Percentiles rank a stretch among this genome's conserved stretches.
These are phyloP conservation scores for Tubosaeta sp. DNA, from an alignment of 768 basidiomycete species.

Conservation along the genomic window DNA sequence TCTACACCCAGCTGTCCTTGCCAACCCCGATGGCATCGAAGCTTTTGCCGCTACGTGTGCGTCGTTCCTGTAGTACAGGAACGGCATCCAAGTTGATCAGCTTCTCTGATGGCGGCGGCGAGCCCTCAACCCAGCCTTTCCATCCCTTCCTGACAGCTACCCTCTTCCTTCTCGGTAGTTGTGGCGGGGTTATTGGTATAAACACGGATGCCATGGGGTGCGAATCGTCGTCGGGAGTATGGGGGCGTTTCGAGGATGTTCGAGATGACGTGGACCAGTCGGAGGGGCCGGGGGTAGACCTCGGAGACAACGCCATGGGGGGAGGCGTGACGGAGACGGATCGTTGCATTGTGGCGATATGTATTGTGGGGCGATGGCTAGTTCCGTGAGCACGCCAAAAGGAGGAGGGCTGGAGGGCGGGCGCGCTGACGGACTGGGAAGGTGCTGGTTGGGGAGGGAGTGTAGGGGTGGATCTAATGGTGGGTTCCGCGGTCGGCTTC, in stretches of 20 bases:
- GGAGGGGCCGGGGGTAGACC: slow-evolving; percentile 73
- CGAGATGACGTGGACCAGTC: slow-evolving; percentile 68
- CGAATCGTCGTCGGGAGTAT: slow-evolving; percentile 65
- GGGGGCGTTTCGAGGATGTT: slow-evolving; percentile 77
- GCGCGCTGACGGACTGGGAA: slow-evolving; percentile 26
- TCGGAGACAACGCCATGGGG: slow-evolving; percentile 60
- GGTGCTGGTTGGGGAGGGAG: slow-evolving; percentile 13
- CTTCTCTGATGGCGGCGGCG: slow-evolving; percentile 74
- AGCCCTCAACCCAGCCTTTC: slow-evolving; percentile 91
- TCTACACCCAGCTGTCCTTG: slow-evolving; percentile 72
- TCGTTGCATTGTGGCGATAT: slow-evolving; percentile 65
- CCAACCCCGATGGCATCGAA: slow-evolving; percentile 81
- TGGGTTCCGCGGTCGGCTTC: slow-evolving; percentile 18
- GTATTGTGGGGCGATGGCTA: slow-evolving; percentile 52
- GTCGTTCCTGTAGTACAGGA: slow-evolving; percentile 64
- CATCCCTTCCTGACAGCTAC: slow-evolving; percentile 73
- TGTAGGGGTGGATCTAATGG: slow-evolving; percentile 14
- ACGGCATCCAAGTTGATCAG: slow-evolving; percentile 78
- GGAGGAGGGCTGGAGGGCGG: slow-evolving; percentile 38
- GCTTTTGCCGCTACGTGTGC: slow-evolving; percentile 80
- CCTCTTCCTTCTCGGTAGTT: slow-evolving; percentile 54
- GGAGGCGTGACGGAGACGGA: slow-evolving; percentile 75
- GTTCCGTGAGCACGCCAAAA: slow-evolving; percentile 59
- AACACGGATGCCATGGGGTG: slow-evolving; percentile 28
- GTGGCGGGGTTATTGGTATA: slow-evolving; percentile 21